Evolutionary conservation across 306 rosid genomes (phyloP).

Genomic region (Cicer pinnatifidum): DNA sequence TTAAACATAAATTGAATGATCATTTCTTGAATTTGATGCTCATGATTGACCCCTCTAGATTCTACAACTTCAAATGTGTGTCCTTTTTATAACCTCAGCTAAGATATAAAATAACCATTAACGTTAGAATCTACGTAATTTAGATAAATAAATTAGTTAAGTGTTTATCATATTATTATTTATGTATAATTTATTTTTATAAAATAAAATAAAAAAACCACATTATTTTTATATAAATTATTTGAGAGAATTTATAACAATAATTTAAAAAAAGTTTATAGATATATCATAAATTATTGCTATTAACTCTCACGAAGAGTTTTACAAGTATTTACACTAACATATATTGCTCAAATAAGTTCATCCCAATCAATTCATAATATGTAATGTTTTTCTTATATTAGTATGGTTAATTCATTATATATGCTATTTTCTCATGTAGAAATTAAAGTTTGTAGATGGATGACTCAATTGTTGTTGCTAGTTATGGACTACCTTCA

Average conservation of each 20-base stretch:
- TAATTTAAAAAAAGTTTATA: too few relatives aligned
- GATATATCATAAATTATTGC: too few relatives aligned
- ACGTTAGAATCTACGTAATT: too few relatives aligned
- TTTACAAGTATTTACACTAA: background rate
- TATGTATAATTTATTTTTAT: too few relatives aligned
- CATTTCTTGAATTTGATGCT: conserved; percentile 20
- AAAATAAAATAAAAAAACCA: too few relatives aligned
- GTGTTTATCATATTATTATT: too few relatives aligned
- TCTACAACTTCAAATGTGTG: too few relatives aligned
- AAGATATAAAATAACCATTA: background rate
- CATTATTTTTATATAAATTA: too few relatives aligned
- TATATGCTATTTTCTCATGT: conserved; percentile 42
- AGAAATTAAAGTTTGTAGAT: conserved; percentile 80
- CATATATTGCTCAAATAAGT: background rate
- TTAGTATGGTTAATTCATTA: conserved; percentile 18
- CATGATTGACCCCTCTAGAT: background rate
- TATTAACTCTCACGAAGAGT: background rate
- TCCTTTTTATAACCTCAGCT: background rate
- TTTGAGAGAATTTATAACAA: too few relatives aligned
- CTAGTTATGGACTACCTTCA: conserved; percentile 22
- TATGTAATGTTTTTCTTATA: conserved; percentile 1
- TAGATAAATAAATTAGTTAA: too few relatives aligned
- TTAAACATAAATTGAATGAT: conserved; percentile 7
- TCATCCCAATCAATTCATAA: background rate
- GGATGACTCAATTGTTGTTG: conserved; percentile 78